phyloP scores from a whole-genome alignment of 495 filamentous ascomycete genomes.

The Penicillium arizonense region DNA sequence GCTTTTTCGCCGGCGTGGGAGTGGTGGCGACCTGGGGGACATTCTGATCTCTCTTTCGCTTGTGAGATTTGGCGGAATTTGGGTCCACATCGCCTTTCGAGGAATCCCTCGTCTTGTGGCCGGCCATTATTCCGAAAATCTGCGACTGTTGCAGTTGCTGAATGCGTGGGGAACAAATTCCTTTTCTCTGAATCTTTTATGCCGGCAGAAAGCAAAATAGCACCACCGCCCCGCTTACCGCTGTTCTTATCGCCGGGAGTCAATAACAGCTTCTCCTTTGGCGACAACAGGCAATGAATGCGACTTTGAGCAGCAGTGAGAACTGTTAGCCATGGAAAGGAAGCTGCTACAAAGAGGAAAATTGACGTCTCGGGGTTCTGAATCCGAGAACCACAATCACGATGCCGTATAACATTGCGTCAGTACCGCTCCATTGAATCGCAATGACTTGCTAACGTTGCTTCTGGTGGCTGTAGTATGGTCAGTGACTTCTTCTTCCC shows the following conservation, averaged over 20 bases:
- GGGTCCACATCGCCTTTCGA: constrained; percentile 19
- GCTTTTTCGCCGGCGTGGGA: constrained; percentile 37
- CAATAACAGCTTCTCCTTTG: too few relatives aligned
- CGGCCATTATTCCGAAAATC: constrained; percentile 25
- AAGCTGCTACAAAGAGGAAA: neutral
- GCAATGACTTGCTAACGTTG: constrained; percentile 3
- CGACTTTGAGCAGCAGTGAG: neutral
- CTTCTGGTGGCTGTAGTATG: constrained; percentile 57
- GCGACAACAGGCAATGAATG: neutral
- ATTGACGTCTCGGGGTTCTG: constrained; percentile 3
- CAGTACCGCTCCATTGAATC: constrained; percentile 24
- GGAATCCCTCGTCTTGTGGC: constrained; percentile 16
- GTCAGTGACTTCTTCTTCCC: constrained; percentile 99
- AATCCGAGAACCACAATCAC: constrained; percentile 18
- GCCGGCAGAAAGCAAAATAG: constrained; percentile 1
- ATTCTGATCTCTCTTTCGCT: constrained; percentile 40
- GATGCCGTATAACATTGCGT: constrained; percentile 77
- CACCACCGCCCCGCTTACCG: constrained; percentile 8
- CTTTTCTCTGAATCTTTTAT: constrained; percentile 11
- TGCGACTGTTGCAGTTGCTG: neutral
- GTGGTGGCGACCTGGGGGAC: constrained; percentile 25
- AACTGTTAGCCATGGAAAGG: constrained; percentile 20
- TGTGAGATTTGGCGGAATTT: constrained; percentile 29
- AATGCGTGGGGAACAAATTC: constrained; percentile 13
- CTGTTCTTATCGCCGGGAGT: neutral